Percentiles rank a stretch among this genome's conserved stretches.
Evolutionary conservation across 1,284 basidiomycete genomes (phyloP).

Genomic region (Ceratorhiza oryzae-sativae): DNA sequence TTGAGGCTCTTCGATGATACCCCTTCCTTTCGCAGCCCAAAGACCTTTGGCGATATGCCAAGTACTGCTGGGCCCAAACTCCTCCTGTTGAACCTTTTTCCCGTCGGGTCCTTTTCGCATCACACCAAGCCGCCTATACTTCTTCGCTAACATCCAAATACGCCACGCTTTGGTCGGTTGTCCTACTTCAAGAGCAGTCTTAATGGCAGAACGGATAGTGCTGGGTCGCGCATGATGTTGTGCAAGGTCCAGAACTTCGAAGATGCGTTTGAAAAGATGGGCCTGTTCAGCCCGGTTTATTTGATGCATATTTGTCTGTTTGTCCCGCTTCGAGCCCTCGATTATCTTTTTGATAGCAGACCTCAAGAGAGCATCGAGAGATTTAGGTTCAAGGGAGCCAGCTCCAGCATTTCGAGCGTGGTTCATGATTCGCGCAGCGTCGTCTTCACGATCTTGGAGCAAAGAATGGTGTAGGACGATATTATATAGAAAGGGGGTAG

Average conservation of each 20-base stretch:
- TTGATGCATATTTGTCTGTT: not conserved
- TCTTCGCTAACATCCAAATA: conserved; percentile 22
- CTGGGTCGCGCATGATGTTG: not conserved
- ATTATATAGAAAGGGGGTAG: conserved; percentile 14
- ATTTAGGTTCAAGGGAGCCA: conserved; percentile 18
- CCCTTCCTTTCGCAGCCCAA: not conserved
- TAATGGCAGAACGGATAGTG: conserved; percentile 9
- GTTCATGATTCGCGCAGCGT: not conserved
- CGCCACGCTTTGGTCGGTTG: conserved; percentile 15
- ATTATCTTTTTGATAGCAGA: not conserved
- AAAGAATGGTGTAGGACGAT: conserved; percentile 20
- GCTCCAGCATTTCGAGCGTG: conserved; percentile 9
- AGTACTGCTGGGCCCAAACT: conserved; percentile 7
- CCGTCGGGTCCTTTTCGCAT: not conserved
- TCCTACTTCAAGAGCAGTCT: not conserved
- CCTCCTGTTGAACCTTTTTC: not conserved
- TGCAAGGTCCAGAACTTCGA: not conserved
- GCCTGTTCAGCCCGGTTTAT: not conserved
- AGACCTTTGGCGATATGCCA: conserved; percentile 5
- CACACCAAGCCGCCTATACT: not conserved
- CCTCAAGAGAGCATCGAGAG: conserved; percentile 7
- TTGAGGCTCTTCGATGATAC: not conserved
- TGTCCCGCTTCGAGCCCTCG: not conserved
- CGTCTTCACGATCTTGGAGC: not conserved
- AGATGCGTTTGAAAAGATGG: conserved; percentile 9